Evolutionary conservation across 192 early-diverging fungal species (phyloP).

Genomic region (Backusella psychrophila): DNA sequence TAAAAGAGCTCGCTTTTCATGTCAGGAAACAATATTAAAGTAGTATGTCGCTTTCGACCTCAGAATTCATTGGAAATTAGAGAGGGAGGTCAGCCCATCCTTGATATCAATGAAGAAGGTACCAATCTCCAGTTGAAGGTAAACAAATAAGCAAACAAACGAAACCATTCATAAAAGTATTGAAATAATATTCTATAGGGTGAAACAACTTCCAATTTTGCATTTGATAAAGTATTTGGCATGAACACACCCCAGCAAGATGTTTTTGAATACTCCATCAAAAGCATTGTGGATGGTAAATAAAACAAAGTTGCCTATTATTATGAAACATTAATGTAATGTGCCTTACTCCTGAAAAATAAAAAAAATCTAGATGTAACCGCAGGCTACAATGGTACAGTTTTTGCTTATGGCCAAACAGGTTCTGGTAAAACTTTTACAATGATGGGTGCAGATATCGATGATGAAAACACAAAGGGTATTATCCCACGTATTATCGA

Average conservation of each 20-base stretch:
- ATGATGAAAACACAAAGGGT: slow-evolving; percentile 86
- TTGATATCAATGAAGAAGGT: slow-evolving; percentile 74
- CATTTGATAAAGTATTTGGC: slow-evolving; percentile 92
- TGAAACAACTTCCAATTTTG: slow-evolving; percentile 56
- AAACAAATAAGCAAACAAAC: slow-evolving; percentile 53
- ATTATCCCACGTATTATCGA: slow-evolving; percentile 97
- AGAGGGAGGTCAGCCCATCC: slow-evolving; percentile 87
- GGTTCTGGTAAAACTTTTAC: slow-evolving; percentile 96
- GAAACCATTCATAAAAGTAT: slow-evolving; percentile 29
- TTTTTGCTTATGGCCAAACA: slow-evolving; percentile 99
- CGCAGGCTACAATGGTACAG: slow-evolving; percentile 95
- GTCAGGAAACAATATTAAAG: slow-evolving; percentile 88
- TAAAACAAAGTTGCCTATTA: not conserved
- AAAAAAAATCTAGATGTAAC: slow-evolving; percentile 17
- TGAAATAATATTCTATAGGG: not conserved
- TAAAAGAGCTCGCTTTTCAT: slow-evolving; percentile 24
- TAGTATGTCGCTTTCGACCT: slow-evolving; percentile 96
- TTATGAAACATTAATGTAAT: not conserved
- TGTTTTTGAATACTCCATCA: slow-evolving; percentile 91
- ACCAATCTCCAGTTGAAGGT: slow-evolving; percentile 52
- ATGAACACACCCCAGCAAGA: slow-evolving; percentile 76
- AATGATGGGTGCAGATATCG: slow-evolving; percentile 98
- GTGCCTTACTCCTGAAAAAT: not conserved
- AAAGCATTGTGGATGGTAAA: slow-evolving; percentile 86
- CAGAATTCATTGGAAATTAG: slow-evolving; percentile 90